Percentiles rank a stretch among this genome's conserved stretches.
Evolutionary conservation across 2,329 filamentous ascomycete species (phyloP).

Genomic region (Cladosporium sp.): DNA sequence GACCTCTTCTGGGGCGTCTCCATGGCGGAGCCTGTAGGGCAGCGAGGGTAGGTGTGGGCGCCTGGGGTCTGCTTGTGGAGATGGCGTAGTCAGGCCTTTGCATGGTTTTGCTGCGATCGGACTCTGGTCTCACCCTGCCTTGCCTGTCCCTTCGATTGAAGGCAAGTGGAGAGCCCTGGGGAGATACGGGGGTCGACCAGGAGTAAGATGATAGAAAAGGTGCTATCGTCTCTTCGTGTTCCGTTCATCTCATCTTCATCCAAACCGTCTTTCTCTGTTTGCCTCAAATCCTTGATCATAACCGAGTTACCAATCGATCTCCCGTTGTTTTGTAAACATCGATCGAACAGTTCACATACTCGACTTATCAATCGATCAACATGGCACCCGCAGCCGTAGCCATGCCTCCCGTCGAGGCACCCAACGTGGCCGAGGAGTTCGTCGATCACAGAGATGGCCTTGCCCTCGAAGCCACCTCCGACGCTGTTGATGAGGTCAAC

Average conservation of each 20-base stretch:
- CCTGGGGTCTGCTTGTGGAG: slow-evolving; percentile 6
- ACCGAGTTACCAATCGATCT: neutral
- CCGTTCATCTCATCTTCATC: neutral
- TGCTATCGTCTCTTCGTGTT: slow-evolving; percentile 6
- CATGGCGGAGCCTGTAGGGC: slow-evolving; percentile 4
- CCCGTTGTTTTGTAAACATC: neutral
- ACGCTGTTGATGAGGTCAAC: slow-evolving; percentile 58
- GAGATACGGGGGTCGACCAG: neutral
- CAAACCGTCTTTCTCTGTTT: neutral
- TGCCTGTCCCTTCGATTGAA: neutral
- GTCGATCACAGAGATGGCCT: slow-evolving; percentile 48
- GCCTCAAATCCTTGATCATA: too few relatives aligned
- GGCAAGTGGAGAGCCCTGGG: slow-evolving; percentile 12
- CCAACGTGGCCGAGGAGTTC: slow-evolving; percentile 40
- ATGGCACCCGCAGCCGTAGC: slow-evolving; percentile 37
- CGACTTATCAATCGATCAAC: neutral
- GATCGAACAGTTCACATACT: neutral
- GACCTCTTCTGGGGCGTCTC: slow-evolving; percentile 10
- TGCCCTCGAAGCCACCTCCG: slow-evolving; percentile 55
- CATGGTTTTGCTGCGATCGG: neutral
- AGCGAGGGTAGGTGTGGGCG: slow-evolving; percentile 13
- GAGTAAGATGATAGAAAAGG: slow-evolving; percentile 5
- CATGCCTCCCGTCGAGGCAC: slow-evolving; percentile 39
- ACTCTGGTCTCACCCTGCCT: slow-evolving; percentile 2
- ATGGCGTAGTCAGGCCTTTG: neutral